Evolutionary conservation across 352 stramenopile species (phyloP).

Genomic region (Phytophthora cactorum): DNA sequence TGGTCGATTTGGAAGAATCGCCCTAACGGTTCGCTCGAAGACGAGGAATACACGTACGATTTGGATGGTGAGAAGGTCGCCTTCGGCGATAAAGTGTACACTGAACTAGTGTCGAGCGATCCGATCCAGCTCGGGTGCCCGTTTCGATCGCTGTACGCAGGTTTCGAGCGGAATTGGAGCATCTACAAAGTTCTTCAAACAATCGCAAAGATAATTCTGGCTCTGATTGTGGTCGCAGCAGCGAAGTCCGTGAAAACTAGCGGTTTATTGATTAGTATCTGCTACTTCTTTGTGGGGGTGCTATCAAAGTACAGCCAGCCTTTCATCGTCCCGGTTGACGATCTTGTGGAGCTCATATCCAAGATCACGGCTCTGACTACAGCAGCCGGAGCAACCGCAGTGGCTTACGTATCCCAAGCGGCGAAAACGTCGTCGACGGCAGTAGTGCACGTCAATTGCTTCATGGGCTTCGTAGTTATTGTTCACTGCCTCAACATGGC

Average conservation of each 20-base stretch:
- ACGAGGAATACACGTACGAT: background rate
- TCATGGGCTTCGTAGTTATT: background rate
- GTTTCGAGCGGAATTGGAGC: background rate
- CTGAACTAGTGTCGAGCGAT: background rate
- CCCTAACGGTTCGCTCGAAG: background rate
- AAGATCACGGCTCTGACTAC: background rate
- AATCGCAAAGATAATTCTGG: background rate
- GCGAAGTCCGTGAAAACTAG: background rate
- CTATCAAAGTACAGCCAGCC: background rate
- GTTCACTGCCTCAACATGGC: background rate
- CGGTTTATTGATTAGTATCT: background rate
- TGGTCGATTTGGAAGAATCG: background rate
- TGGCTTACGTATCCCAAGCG: background rate
- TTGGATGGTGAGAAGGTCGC: background rate
- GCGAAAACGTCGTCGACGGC: background rate
- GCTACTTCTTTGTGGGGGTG: background rate
- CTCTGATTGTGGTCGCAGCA: background rate
- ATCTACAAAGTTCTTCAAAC: constrained; percentile 2
- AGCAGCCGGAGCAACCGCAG: background rate
- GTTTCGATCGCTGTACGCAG: background rate
- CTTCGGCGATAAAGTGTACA: background rate
- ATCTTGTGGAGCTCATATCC: background rate
- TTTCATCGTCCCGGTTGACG: background rate
- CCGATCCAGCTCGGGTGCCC: background rate
- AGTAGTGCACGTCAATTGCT: background rate